These are phyloP conservation scores for Nakaseomyces uthaithaninus DNA, from an alignment of 1,139 yeast genomes.

Conservation along the genomic window DNA sequence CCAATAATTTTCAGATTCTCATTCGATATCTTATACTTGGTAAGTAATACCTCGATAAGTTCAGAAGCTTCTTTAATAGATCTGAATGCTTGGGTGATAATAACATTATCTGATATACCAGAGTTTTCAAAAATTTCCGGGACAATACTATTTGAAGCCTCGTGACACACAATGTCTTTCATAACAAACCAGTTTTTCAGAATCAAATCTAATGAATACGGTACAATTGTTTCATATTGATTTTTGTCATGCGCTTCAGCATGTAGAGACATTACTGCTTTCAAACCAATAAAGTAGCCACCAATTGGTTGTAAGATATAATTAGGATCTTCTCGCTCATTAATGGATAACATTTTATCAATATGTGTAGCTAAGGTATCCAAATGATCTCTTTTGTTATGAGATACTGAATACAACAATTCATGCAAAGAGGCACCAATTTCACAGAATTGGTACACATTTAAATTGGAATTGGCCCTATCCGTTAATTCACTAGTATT, in stretches of 20 bases:
- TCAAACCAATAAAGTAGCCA: slow-evolving; percentile 55
- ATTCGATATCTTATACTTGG: slow-evolving; percentile 22
- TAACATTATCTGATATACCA: slow-evolving; percentile 49
- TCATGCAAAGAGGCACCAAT: slow-evolving; percentile 67
- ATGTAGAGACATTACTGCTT: slow-evolving; percentile 39
- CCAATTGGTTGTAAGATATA: slow-evolving; percentile 40
- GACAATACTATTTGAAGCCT: slow-evolving; percentile 57
- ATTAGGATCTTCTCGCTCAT: slow-evolving; percentile 34
- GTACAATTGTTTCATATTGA: slow-evolving; percentile 15
- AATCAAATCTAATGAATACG: slow-evolving; percentile 23
- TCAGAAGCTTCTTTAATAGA: slow-evolving; percentile 69
- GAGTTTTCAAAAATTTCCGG: slow-evolving; percentile 37
- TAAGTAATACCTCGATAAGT: slow-evolving; percentile 40
- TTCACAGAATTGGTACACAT: slow-evolving; percentile 68
- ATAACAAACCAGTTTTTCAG: slow-evolving; percentile 46
- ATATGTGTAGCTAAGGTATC: slow-evolving; percentile 34
- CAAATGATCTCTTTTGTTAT: slow-evolving; percentile 13
- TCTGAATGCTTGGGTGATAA: slow-evolving; percentile 72
- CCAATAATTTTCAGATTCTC: slow-evolving; percentile 38
- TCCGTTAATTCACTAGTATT: slow-evolving; percentile 27
- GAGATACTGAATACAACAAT: slow-evolving; percentile 36
- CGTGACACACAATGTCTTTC: slow-evolving; percentile 51
- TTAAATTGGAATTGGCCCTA: slow-evolving; percentile 41
- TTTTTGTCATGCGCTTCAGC: slow-evolving; percentile 17
- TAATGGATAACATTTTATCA: slow-evolving; percentile 26